Base-by-base conservation (phyloP, 352 stramenopile species). In the Pythium apleroticum region DNA sequence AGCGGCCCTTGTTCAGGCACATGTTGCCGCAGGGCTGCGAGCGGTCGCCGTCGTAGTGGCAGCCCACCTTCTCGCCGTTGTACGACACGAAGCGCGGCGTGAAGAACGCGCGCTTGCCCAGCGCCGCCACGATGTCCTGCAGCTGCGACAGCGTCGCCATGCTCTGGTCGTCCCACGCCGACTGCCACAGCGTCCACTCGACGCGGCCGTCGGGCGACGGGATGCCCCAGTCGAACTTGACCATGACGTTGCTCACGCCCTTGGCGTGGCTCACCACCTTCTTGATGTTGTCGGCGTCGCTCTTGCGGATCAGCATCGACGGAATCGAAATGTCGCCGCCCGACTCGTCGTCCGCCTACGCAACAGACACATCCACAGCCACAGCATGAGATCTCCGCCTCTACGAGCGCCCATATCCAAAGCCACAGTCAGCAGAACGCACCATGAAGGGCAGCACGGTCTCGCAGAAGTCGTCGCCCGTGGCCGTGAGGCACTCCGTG, bases 161-260 rank as follows among this genome's bases (percentile, higher is more conserved):
- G 31, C 72, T 89, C 80, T 96, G 74, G 66, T 93, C 73, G 68
- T 99, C 97, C 69, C 91, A 97, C 14, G 96, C 91, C 57, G 84
- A 98, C 27, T 97, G 96, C 96, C 95, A 99, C 55, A 99, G 75
- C 49, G 96, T 97, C 86, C 97, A 99, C 78, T 99, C 96, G 20
- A 99, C 97, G 20, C 95, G 89, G 45, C 96, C 93, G 73, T 99
- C 96, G 1, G 95, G 92, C 20, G 81, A 92, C 3, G 97, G 97
- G 31, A 99, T 88, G 14, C 80, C 81, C 93, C 95, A 99, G 79
- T 98, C 85, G 59, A 98, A 97, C 79, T 98, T 95, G 48, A 98
- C 93, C 77, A 93, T 91, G n/a, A 92, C 80, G 58, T 98, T 96
- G 79, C 96, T 97, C 39, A 91, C 84, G 33, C 86, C 86, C 60